Evolutionary conservation across 163 green algal genomes (phyloP).

Genomic region (Scenedesmus sp.): DNA sequence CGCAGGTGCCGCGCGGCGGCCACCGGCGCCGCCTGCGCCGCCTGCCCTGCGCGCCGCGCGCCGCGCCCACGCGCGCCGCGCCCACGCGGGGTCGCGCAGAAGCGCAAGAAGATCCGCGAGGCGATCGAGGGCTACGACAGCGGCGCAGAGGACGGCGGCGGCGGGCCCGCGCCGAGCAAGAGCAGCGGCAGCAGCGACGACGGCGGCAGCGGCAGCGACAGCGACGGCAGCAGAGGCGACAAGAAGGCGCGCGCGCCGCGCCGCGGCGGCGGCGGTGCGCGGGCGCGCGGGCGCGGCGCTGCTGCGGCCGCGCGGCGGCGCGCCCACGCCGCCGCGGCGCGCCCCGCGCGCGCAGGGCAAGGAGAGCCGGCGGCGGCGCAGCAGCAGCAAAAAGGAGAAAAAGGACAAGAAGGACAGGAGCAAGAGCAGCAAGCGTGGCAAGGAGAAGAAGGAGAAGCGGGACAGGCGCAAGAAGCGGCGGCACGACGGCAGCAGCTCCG

Average conservation of each 20-base stretch:
- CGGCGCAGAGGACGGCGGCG: slow-evolving; percentile 9
- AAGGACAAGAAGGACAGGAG: slow-evolving; percentile 51
- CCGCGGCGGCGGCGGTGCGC: not conserved
- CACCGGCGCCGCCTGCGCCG: too few species aligned
- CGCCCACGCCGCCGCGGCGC: too few species aligned
- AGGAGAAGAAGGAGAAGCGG: slow-evolving; percentile 29
- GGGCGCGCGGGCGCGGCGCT: not conserved
- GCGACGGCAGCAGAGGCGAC: slow-evolving; percentile 12
- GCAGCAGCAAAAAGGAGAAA: slow-evolving; percentile 47
- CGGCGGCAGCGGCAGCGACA: slow-evolving; percentile 36
- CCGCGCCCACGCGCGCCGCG: too few species aligned
- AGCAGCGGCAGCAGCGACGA: slow-evolving; percentile 34
- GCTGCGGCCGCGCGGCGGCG: not conserved
- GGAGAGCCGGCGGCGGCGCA: not conserved
- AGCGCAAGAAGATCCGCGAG: slow-evolving; percentile 40
- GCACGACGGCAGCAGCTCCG: not conserved
- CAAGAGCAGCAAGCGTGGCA: slow-evolving; percentile 46
- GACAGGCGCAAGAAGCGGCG: slow-evolving; percentile 23
- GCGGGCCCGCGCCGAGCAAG: not conserved
- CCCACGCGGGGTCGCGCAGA: too few species aligned
- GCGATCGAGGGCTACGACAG: slow-evolving; percentile 11
- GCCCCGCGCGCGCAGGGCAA: not conserved
- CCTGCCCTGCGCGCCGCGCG: too few species aligned
- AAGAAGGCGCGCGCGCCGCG: not conserved
- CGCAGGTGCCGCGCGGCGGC: too few species aligned